These are phyloP conservation scores for Flueggea neowawraea DNA, from an alignment of 441 rosid species.

Conservation along the genomic window DNA sequence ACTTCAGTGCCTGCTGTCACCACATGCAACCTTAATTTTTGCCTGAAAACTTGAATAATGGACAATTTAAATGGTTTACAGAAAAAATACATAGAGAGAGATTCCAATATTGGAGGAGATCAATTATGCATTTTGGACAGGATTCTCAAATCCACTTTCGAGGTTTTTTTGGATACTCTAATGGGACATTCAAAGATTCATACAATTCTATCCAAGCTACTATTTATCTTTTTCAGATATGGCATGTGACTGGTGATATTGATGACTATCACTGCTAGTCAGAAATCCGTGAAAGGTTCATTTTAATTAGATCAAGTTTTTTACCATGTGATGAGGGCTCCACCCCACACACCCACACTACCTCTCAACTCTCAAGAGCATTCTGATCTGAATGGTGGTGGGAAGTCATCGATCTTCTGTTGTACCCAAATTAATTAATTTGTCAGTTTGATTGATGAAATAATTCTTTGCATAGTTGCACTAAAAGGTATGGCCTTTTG, in stretches of 20 bases:
- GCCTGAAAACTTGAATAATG: too few species aligned
- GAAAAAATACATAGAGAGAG: too few species aligned
- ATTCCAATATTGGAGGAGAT: too few species aligned
- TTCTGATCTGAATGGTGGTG: conserved; percentile 12
- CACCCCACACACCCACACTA: conserved; percentile 7
- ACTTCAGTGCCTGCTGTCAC: neutral
- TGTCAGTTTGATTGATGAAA: conserved; percentile 18
- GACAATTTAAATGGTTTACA: too few species aligned
- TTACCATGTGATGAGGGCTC: conserved; percentile 31
- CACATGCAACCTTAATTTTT: neutral
- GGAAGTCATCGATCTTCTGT: conserved; percentile 21
- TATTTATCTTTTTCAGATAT: too few species aligned
- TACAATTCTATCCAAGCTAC: too few species aligned
- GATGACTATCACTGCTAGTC: too few species aligned
- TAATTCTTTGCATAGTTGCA: conserved; percentile 4
- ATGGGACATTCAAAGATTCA: too few species aligned
- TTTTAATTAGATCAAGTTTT: conserved; percentile 1
- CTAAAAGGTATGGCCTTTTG: neutral
- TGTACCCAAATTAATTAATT: conserved; percentile 26
- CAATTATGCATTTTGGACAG: too few species aligned
- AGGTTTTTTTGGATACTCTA: too few species aligned
- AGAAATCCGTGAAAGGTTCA: conserved; percentile 9
- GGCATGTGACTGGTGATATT: too few species aligned
- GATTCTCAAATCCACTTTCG: too few species aligned
- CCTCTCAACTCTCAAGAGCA: neutral